These are phyloP conservation scores for Colletotrichum sp. DNA, from an alignment of 2,329 filamentous ascomycete species.

Conservation along the genomic window DNA sequence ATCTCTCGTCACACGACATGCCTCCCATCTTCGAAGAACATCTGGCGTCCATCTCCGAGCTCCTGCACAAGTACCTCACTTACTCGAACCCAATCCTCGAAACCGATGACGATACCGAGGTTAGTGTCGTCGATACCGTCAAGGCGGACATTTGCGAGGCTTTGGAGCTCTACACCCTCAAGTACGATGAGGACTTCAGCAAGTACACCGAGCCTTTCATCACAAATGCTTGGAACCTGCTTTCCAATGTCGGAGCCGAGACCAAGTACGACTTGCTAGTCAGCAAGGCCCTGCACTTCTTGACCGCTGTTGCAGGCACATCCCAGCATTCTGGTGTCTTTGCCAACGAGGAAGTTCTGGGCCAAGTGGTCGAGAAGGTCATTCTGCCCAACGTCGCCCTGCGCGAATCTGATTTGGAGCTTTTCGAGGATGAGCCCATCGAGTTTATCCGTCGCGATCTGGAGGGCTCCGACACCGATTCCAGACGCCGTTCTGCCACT, in stretches of 20 bases:
- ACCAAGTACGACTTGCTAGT: slow-evolving; percentile 95
- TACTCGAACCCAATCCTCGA: slow-evolving; percentile 85
- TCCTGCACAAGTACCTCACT: slow-evolving; percentile 91
- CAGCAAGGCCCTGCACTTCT: slow-evolving; percentile 91
- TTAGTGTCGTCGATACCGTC: slow-evolving; percentile 82
- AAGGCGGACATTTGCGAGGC: slow-evolving; percentile 94
- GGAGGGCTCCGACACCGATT: slow-evolving; percentile 96
- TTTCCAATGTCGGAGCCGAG: slow-evolving; percentile 84
- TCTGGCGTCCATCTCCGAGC: slow-evolving; percentile 73
- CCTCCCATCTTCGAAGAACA: slow-evolving; percentile 95
- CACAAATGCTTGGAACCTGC: slow-evolving; percentile 85
- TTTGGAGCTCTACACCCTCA: slow-evolving; percentile 87
- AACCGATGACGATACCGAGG: slow-evolving; percentile 88
- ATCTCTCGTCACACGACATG: slow-evolving; percentile 96
- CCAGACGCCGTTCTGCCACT: slow-evolving; percentile 86
- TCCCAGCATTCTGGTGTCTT: slow-evolving; percentile 82
- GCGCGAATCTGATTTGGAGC: slow-evolving; percentile 90
- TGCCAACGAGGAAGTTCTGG: slow-evolving; percentile 79
- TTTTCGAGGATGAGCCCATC: slow-evolving; percentile 98
- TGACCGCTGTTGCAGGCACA: slow-evolving; percentile 86
- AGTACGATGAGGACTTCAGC: slow-evolving; percentile 94
- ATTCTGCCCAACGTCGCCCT: slow-evolving; percentile 91
- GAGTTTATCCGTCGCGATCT: slow-evolving; percentile 96
- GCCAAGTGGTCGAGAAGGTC: slow-evolving; percentile 93
- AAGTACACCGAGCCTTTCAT: slow-evolving; percentile 83